Conservation (phyloP, 192 early-diverging fungal genomes). For the Dissophora ornata region DNA sequence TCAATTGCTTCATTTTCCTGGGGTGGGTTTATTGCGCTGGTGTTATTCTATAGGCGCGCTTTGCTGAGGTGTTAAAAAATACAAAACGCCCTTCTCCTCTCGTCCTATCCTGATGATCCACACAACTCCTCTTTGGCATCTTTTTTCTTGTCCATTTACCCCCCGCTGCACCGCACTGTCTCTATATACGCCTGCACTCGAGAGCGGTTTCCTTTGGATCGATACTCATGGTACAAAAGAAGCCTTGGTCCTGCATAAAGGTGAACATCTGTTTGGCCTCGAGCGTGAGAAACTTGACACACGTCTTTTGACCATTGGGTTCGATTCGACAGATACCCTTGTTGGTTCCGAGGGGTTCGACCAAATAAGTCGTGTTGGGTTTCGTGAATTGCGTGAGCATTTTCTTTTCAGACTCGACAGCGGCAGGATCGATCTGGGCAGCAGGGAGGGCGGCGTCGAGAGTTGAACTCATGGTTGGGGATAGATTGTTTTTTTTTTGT, state of each 20-base stretch:
- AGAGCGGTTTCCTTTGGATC: conserved; percentile 48
- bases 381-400: conserved; percentile 43
- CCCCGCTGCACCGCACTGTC: no score
- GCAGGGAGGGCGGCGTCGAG: conserved; percentile 47
- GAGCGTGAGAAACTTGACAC: conserved; percentile 48
- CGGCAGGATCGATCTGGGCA: conserved; percentile 40
- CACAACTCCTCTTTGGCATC: neutral
- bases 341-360: conserved; percentile 51
- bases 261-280: conserved; percentile 56
- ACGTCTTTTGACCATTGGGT: conserved; percentile 51
- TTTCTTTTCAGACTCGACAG: conserved; percentile 46
- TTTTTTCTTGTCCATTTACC: no score
- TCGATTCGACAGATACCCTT: conserved; percentile 48
- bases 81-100: no score
- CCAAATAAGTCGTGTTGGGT: conserved; percentile 44
- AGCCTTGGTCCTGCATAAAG: conserved; percentile 53
- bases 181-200: conserved; percentile 48
- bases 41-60: no score
- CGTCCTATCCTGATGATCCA: no score
- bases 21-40: no score
- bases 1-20: no score
- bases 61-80: no score
- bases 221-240: conserved; percentile 47
- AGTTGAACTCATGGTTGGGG: conserved; percentile 36
- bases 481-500: neutral